Evolutionary conservation across 257 asterid species (phyloP).

Genomic region (Solanum chiquidenum): DNA sequence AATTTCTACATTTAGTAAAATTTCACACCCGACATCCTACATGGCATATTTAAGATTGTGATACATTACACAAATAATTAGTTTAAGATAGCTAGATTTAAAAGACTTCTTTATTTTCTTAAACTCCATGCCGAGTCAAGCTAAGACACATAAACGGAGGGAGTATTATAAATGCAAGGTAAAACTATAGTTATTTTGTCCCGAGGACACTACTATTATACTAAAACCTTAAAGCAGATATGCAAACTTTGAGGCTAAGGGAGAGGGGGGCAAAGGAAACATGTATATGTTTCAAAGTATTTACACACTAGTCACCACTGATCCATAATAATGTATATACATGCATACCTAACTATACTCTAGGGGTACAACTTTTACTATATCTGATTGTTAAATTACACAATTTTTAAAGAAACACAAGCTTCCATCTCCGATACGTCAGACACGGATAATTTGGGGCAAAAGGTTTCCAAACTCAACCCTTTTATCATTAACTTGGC

Average conservation of each 20-base stretch:
- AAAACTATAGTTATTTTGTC: not conserved
- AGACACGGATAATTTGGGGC: not conserved
- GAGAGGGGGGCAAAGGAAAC: too few relatives aligned
- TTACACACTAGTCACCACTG: too few relatives aligned
- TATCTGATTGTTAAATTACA: not conserved
- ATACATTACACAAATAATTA: not conserved
- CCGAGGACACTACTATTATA: not conserved
- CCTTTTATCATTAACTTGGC: not conserved
- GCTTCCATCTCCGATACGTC: not conserved
- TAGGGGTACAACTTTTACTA: not conserved
- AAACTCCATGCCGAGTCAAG: not conserved
- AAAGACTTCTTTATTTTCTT: not conserved
- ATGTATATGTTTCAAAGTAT: too few relatives aligned
- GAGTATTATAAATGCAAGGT: not conserved
- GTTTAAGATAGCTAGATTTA: not conserved
- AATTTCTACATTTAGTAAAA: not conserved
- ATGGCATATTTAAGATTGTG: not conserved
- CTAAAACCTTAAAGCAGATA: not conserved
- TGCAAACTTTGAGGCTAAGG: not conserved
- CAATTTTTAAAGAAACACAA: not conserved
- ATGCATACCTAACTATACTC: too few relatives aligned
- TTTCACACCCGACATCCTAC: not conserved
- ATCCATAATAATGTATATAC: too few relatives aligned
- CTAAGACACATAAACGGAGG: not conserved
- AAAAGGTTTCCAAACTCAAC: not conserved